A percentile compares a stretch with the other conserved stretches of the same genome.
Evolutionary conservation across 768 basidiomycete species (phyloP).

Genomic region (Lactifluus rugatus): DNA sequence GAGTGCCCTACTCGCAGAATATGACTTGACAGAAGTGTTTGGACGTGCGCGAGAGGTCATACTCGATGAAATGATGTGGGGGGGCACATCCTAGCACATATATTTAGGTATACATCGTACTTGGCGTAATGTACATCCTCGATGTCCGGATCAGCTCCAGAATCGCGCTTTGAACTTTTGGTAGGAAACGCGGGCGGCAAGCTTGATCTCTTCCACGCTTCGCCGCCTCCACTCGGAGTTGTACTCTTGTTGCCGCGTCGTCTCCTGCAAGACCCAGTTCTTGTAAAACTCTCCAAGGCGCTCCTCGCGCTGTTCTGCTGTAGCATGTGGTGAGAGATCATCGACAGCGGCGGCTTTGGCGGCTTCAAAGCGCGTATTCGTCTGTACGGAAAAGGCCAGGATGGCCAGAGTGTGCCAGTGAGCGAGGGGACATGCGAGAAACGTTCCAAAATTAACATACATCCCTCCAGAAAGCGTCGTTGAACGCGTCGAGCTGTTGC

Average conservation of each 20-base stretch:
- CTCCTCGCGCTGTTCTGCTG: slow-evolving; percentile 49
- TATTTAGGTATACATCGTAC: background rate
- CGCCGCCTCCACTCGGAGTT: slow-evolving; percentile 57
- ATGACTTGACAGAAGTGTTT: slow-evolving; percentile 50
- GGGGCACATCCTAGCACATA: slow-evolving; percentile 12
- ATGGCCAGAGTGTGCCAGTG: too few species aligned
- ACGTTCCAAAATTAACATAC: slow-evolving; percentile 35
- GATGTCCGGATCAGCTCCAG: slow-evolving; percentile 12
- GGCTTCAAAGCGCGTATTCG: slow-evolving; percentile 69
- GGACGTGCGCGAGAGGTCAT: slow-evolving; percentile 56
- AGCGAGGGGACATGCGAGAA: background rate
- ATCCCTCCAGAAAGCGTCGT: slow-evolving; percentile 74
- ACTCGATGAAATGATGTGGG: slow-evolving; percentile 36
- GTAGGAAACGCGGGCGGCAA: slow-evolving; percentile 49
- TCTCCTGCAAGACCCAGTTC: slow-evolving; percentile 68
- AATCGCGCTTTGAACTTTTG: slow-evolving; percentile 24
- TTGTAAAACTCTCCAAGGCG: slow-evolving; percentile 65
- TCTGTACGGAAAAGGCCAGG: slow-evolving; percentile 35
- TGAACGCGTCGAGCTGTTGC: slow-evolving; percentile 64
- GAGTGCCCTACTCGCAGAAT: slow-evolving; percentile 45
- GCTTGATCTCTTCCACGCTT: slow-evolving; percentile 45
- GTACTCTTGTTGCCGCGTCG: slow-evolving; percentile 45
- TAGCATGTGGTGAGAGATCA: slow-evolving; percentile 42
- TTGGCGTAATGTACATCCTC: background rate
- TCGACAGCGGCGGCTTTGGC: slow-evolving; percentile 51